phyloP scores from a whole-genome alignment of 2,329 filamentous ascomycete genomes.

The Aureobasidium melanogenum region DNA sequence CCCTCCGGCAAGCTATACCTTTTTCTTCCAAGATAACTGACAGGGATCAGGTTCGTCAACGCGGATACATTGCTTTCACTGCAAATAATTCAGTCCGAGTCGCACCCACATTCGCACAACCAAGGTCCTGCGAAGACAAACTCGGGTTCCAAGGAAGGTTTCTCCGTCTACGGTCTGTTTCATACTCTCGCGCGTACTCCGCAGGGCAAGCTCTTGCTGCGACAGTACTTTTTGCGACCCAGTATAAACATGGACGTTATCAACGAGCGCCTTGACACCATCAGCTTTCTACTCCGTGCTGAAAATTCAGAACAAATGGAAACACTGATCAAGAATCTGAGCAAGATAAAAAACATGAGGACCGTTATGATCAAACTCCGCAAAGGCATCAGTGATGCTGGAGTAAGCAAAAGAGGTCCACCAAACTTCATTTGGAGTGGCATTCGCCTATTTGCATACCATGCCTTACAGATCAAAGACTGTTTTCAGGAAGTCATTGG shows the following conservation, averaged over 20 bases:
- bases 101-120: constrained; percentile 72
- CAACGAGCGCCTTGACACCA: constrained; percentile 59
- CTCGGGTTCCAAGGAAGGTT: constrained; percentile 64
- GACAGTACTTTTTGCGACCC: constrained; percentile 75
- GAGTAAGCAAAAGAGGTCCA: constrained; percentile 45
- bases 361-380: constrained; percentile 59
- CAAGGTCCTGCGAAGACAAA: constrained; percentile 56
- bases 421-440: constrained; percentile 54
- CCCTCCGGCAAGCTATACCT: background rate
- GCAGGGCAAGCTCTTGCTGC: constrained; percentile 65
- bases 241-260: constrained; percentile 61
- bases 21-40: constrained; percentile 2
- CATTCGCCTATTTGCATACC: constrained; percentile 63
- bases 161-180: constrained; percentile 80
- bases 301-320: constrained; percentile 58
- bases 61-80: constrained; percentile 71
- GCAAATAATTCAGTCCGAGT: constrained; percentile 76
- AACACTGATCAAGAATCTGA: constrained; percentile 56
- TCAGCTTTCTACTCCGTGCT: constrained; percentile 56
- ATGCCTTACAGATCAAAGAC: constrained; percentile 61
- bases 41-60: constrained; percentile 61
- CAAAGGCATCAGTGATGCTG: constrained; percentile 61
- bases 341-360: constrained; percentile 67
- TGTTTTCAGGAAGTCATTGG: constrained; percentile 49
- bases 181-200: constrained; percentile 64